A percentile compares a stretch with the other conserved stretches of the same genome.
Evolutionary conservation across 495 filamentous ascomycete species (phyloP).

Genomic region (Xylaria sp.): DNA sequence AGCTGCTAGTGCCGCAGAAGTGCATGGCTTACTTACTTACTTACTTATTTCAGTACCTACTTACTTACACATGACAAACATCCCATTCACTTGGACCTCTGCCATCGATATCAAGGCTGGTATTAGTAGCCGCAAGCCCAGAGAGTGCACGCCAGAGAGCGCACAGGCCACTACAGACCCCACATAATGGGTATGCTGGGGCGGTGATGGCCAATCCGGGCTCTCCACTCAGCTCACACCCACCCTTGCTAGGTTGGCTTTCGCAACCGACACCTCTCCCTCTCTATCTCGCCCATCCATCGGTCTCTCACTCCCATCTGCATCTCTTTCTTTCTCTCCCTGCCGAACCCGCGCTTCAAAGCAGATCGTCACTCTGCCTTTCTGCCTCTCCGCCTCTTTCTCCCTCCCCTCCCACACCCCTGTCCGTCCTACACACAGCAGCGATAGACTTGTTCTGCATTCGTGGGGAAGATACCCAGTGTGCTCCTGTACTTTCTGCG

Average conservation of each 20-base stretch:
- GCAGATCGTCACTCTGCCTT: neutral
- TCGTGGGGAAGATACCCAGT: neutral
- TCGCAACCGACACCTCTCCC: constrained; percentile 28
- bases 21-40: constrained; percentile 3
- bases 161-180: constrained; percentile 22
- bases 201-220: constrained; percentile 15
- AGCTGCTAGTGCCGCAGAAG: constrained; percentile 8
- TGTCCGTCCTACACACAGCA: neutral
- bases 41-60: neutral
- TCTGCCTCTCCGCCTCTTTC: neutral
- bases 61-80: neutral
- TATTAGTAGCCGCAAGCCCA: constrained; percentile 14
- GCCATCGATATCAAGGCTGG: constrained; percentile 11
- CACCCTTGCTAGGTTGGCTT: constrained; percentile 22
- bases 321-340: constrained; percentile 12
- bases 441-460: neutral
- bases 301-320: constrained; percentile 21
- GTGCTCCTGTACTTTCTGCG: constrained; percentile 1
- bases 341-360: neutral
- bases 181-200: neutral
- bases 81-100: no score
- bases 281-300: constrained; percentile 26
- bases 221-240: constrained; percentile 26
- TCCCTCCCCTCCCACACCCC: neutral
- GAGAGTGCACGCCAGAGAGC: no score